phyloP scores from a whole-genome alignment of 2,329 filamentous ascomycete genomes.

The Xylariaceae sp. region DNA sequence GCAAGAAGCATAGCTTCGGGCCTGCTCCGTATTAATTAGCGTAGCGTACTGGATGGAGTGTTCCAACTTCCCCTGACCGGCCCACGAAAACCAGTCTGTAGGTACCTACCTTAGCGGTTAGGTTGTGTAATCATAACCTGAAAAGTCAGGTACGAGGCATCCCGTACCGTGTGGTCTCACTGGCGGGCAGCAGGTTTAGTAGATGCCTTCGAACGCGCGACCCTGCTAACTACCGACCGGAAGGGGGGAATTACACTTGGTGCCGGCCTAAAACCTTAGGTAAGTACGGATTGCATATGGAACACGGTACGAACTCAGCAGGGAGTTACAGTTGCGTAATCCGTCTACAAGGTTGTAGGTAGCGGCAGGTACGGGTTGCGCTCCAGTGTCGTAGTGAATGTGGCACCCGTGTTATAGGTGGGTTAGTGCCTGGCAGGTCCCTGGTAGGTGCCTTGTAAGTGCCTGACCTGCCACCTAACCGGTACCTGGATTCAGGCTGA shows the following conservation, averaged over 20 bases:
- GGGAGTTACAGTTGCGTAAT: no score
- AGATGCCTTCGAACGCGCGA: neutral
- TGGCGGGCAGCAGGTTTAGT: no score
- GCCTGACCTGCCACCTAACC: neutral
- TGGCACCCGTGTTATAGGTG: neutral
- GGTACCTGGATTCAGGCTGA: neutral
- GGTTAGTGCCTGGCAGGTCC: neutral
- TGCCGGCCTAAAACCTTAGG: neutral
- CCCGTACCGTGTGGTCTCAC: no score
- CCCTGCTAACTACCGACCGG: neutral
- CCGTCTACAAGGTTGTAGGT: no score
- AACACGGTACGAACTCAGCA: neutral
- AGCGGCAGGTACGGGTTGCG: no score
- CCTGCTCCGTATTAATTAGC: conserved; percentile 7
- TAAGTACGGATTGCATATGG: neutral
- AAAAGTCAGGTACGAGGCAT: no score
- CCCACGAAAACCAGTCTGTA: neutral
- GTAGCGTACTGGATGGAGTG: conserved; percentile 4
- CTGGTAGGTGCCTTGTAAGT: neutral
- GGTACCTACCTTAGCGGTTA: neutral
- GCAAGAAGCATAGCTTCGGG: conserved; percentile 7
- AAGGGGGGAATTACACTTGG: neutral
- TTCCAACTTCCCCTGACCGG: conserved; percentile 11
- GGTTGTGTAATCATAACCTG: no score
- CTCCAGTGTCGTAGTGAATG: no score